Evolutionary conservation across 2,329 filamentous ascomycete species (phyloP).

Genomic region (Madurella mycetomatis): DNA sequence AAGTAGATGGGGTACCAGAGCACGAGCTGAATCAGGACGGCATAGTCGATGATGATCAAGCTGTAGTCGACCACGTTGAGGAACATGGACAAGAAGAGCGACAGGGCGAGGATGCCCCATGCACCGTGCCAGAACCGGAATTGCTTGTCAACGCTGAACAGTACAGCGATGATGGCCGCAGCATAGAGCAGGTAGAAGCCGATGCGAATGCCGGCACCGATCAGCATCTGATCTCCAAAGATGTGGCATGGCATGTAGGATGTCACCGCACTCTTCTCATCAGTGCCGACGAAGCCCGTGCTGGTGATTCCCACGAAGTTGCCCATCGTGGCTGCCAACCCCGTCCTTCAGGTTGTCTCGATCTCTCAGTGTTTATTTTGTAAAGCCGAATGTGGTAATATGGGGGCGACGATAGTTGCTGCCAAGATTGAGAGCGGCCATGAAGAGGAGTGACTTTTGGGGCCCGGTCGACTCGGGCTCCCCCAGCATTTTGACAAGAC

Average conservation of each 20-base stretch:
- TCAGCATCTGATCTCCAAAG: slow-evolving; percentile 27
- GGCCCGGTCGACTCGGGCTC: too few species aligned
- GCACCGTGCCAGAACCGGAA: slow-evolving; percentile 27
- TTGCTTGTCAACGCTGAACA: slow-evolving; percentile 27
- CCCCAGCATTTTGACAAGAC: too few species aligned
- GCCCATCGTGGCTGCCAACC: slow-evolving; percentile 16
- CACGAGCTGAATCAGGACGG: slow-evolving; percentile 24
- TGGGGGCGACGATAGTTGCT: too few species aligned
- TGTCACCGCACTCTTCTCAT: slow-evolving; percentile 24
- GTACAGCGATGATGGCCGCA: slow-evolving; percentile 23
- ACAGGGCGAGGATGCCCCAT: slow-evolving; percentile 23
- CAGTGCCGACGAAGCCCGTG: slow-evolving; percentile 25
- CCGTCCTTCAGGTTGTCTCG: too few species aligned
- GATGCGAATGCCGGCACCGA: slow-evolving; percentile 23
- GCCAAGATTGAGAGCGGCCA: too few species aligned
- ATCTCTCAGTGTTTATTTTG: too few species aligned
- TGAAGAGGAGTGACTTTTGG: too few species aligned
- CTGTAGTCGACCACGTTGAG: slow-evolving; percentile 23
- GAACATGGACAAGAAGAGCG: slow-evolving; percentile 25
- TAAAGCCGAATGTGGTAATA: too few species aligned
- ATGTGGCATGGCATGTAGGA: slow-evolving; percentile 26
- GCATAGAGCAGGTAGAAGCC: slow-evolving; percentile 26
- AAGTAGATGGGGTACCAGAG: slow-evolving; percentile 28
- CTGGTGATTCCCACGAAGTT: slow-evolving; percentile 24
- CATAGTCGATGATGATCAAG: slow-evolving; percentile 27